phyloP scores from a whole-genome alignment of 208 protist genomes.

The Wallacemonas rigidus region DNA sequence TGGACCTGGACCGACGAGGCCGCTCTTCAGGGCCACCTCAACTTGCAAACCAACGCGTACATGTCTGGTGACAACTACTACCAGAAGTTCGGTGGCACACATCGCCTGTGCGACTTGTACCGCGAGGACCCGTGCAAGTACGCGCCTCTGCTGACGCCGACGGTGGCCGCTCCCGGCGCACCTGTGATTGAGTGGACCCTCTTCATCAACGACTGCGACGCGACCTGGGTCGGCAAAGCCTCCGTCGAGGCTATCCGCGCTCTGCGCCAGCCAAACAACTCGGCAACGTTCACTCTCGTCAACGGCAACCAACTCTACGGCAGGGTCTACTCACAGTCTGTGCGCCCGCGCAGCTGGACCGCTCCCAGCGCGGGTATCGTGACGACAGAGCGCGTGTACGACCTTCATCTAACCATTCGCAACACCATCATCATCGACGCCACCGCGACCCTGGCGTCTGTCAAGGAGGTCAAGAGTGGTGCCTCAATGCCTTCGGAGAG shows the following conservation, averaged over 20 bases:
- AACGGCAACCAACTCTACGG: constrained; percentile 57
- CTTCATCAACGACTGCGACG: constrained; percentile 85
- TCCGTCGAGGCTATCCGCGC: constrained; percentile 69
- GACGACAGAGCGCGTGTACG: constrained; percentile 42
- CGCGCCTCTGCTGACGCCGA: constrained; percentile 79
- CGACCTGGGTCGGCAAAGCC: constrained; percentile 79
- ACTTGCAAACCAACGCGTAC: constrained; percentile 56
- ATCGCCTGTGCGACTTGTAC: constrained; percentile 80
- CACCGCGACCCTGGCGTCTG: background rate
- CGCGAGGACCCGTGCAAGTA: constrained; percentile 79
- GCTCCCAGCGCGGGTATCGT: constrained; percentile 48
- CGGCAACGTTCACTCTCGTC: constrained; percentile 59
- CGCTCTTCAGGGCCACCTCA: constrained; percentile 45
- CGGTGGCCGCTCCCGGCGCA: constrained; percentile 21
- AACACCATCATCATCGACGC: constrained; percentile 60
- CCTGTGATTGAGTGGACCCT: constrained; percentile 71
- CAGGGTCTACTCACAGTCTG: constrained; percentile 74
- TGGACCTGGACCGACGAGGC: constrained; percentile 61
- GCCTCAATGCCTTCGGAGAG: constrained; percentile 2
- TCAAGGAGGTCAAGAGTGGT: background rate
- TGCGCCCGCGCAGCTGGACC: constrained; percentile 70
- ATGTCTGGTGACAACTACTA: constrained; percentile 85
- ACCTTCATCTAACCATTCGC: constrained; percentile 52
- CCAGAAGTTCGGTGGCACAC: constrained; percentile 90
- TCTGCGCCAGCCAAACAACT: constrained; percentile 59